phyloP scores from a whole-genome alignment of 1,284 basidiomycete species.

The Macrocystidia cucumis region DNA sequence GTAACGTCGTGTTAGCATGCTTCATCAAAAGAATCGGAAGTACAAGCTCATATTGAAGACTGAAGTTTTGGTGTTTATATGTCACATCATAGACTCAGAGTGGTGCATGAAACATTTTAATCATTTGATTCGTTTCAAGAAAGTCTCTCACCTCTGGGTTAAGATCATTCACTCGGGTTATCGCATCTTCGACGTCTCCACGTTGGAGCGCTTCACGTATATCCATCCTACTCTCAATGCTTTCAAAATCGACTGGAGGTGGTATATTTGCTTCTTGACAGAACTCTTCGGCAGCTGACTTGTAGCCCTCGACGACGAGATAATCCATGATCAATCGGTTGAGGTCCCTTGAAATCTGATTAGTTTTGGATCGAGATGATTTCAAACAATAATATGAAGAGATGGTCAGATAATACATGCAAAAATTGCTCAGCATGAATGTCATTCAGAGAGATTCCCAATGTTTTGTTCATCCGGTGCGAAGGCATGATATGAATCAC shows the following conservation, averaged over 20 bases:
- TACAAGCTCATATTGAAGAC: conserved; percentile 81
- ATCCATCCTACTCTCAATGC: conserved; percentile 89
- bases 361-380: conserved; percentile 4
- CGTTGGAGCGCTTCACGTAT: conserved; percentile 92
- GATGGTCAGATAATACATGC: conserved; percentile 77
- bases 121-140: conserved; percentile 47
- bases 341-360: conserved; percentile 56
- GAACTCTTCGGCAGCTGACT: conserved; percentile 92
- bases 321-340: conserved; percentile 98
- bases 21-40: conserved; percentile 9
- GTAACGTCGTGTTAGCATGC: conserved; percentile 10
- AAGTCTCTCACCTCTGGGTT: conserved; percentile 99
- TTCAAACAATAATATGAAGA: conserved; percentile 8
- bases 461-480: conserved; percentile 51
- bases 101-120: conserved; percentile 98
- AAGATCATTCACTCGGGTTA: conserved; percentile 88
- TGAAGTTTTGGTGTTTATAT: conserved; percentile 71
- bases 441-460: conserved; percentile 89
- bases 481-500: conserved; percentile 22
- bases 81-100: conserved; percentile 83
- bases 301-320: conserved; percentile 95
- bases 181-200: conserved; percentile 92
- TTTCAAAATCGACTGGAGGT: conserved; percentile 79
- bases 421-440: conserved; percentile 54
- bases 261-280: conserved; percentile 79